Evolutionary conservation across 257 asterid species (phyloP), one percentile per base, ranked within the genome.

Genomic region (Cruciata laevipes): DNA sequence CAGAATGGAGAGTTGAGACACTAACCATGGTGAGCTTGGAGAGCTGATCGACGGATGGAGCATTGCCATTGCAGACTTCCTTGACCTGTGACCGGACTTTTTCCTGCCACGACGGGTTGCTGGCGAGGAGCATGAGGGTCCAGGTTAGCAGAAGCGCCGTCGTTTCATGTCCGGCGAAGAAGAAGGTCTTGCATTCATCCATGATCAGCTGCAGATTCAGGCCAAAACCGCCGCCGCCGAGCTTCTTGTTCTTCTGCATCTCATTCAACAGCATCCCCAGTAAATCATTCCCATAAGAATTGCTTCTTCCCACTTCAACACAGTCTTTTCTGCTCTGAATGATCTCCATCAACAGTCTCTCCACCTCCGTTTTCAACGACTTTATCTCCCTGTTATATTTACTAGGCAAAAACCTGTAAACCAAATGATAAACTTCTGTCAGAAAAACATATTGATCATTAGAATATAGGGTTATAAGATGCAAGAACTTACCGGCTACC

Each of bases 101-200:
- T 0, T 87, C 85, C 69, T 93, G 99, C 99, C 97, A 93, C 1
- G 78, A 9, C 0, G 91, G 89, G 71, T 93, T 88, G 35, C 76
- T 81, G 0, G 97, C 97, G 0, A 93, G 85, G 0, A 93, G 79
- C 99, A 93, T 90, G n/a, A 76, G 61, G 7, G 99, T 93, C 99
- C 99, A 93, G 0, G 95, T 90, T 14, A 93, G 94, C 78, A 88
- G 75, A 2, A 93, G 81, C 1, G 99, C 92, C 0, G 99, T 93
- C 6, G 97, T 90, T 1, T 93, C 99, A 69, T 93, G 97, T 6
- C 99, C 99, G 11, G 99, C 96, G 63, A 94, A 94, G 76, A 94
- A 94, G 77, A 94, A 90, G 0, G 99, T 94, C 65, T 94, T 94
- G 85, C 95, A 86, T 67, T 94, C 99, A 57, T 94, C 99, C 97